Percentiles rank a stretch among this genome's conserved stretches.
phyloP scores from a whole-genome alignment of 2,329 filamentous ascomycete species.

The Botrytis paeoniae region DNA sequence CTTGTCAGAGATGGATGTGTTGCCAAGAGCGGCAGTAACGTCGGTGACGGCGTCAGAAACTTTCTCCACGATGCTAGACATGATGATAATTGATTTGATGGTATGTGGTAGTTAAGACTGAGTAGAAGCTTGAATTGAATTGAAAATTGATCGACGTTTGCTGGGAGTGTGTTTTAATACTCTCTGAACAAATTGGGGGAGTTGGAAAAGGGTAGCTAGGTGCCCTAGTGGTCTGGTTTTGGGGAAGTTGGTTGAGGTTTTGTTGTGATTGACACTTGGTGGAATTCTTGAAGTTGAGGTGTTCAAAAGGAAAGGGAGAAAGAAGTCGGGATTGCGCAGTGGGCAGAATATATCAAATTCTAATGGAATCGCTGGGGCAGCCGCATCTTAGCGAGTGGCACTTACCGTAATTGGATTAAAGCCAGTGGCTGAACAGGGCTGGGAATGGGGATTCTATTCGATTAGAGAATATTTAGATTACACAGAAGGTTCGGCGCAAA shows the following conservation, averaged over 20 bases:
- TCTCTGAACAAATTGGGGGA: constrained; percentile 63
- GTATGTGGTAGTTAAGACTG: constrained; percentile 43
- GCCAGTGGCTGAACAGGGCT: constrained; percentile 15
- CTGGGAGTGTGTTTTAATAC: constrained; percentile 48
- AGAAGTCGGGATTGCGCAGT: constrained; percentile 27
- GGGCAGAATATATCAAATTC: constrained; percentile 30
- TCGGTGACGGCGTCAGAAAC: constrained; percentile 68
- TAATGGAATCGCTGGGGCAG: constrained; percentile 21
- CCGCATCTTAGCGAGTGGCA: constrained; percentile 26
- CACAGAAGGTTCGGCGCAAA: not conserved
- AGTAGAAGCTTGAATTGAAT: constrained; percentile 51
- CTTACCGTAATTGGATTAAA: constrained; percentile 20
- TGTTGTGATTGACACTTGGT: constrained; percentile 36
- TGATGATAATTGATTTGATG: constrained; percentile 50
- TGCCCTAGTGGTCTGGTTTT: constrained; percentile 66
- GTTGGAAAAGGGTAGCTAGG: constrained; percentile 77
- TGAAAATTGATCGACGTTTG: constrained; percentile 43
- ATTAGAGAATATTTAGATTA: not conserved
- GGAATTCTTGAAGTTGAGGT: constrained; percentile 33
- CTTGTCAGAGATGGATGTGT: constrained; percentile 58
- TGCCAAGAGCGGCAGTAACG: constrained; percentile 67
- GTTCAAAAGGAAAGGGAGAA: constrained; percentile 28
- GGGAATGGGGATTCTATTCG: not conserved
- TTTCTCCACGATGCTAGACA: constrained; percentile 81
- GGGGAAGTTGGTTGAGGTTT: constrained; percentile 37